Evolutionary conservation across 1,139 yeast genomes (phyloP).

Genomic region (Pichia sp.): DNA sequence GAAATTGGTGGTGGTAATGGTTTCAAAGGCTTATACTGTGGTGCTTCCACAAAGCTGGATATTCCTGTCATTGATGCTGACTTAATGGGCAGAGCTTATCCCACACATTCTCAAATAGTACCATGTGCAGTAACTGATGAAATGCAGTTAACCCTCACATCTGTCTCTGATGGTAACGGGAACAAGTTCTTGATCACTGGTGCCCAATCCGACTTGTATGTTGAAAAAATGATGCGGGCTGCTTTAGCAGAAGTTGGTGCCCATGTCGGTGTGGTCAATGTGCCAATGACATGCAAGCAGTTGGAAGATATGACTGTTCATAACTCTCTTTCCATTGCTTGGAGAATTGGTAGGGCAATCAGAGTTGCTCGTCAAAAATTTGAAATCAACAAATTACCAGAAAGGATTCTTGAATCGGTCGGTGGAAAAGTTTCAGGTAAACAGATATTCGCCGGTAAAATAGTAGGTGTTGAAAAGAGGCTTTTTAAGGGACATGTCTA

Average conservation of each 20-base stretch:
- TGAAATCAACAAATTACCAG: not conserved
- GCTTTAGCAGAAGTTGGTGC: not conserved
- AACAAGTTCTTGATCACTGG: not conserved
- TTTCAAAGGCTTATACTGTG: not conserved
- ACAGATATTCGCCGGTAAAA: not conserved
- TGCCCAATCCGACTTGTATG: not conserved
- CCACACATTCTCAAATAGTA: not conserved
- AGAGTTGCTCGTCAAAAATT: not conserved
- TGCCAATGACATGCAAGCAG: not conserved
- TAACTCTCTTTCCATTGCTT: not conserved
- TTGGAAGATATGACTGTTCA: not conserved
- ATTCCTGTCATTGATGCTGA: not conserved
- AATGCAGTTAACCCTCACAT: not conserved
- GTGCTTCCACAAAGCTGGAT: not conserved
- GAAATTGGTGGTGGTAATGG: conserved; percentile 5
- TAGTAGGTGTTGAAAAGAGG: conserved; percentile 3
- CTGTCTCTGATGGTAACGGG: conserved; percentile 2
- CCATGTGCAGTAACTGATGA: not conserved
- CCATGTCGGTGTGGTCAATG: not conserved
- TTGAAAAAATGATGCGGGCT: not conserved
- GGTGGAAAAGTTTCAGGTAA: not conserved
- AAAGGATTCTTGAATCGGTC: not conserved
- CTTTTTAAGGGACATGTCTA: not conserved
- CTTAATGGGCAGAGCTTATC: conserved; percentile 2
- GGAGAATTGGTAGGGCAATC: conserved; percentile 3